Conservation (phyloP, 306 rosid genomes). For the Quercus cerris region DNA sequence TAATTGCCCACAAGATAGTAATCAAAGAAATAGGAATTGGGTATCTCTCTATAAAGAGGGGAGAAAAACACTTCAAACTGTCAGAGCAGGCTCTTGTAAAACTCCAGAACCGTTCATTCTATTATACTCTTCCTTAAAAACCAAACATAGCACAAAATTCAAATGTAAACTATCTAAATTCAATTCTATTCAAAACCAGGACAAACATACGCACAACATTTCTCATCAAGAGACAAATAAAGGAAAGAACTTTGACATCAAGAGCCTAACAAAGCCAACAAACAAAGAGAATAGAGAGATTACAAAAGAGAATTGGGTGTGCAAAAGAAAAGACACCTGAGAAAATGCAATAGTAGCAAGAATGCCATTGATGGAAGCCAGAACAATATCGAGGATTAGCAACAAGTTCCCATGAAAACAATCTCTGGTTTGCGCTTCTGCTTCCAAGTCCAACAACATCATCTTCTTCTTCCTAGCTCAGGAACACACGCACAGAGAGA, state of each 20-base stretch:
- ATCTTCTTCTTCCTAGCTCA: background rate
- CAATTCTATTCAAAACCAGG: background rate
- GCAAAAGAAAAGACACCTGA: conserved; percentile 38
- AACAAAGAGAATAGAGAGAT: background rate
- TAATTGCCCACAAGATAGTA: background rate
- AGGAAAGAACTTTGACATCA: background rate
- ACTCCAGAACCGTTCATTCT: background rate
- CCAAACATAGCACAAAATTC: background rate
- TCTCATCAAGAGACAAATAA: background rate
- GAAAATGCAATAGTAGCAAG: conserved; percentile 49
- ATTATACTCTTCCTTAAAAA: background rate
- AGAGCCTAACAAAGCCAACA: background rate
- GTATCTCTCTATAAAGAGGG: too few relatives aligned
- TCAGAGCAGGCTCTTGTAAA: background rate
- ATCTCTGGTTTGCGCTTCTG: conserved; percentile 7
- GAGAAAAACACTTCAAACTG: background rate
- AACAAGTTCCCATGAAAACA: conserved; percentile 44
- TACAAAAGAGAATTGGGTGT: background rate
- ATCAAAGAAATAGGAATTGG: background rate
- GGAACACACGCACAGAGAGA: background rate
- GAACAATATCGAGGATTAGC: conserved; percentile 40
- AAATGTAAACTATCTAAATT: background rate
- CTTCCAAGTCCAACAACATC: conserved; percentile 22
- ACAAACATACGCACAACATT: background rate
- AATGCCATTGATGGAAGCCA: conserved; percentile 49